Evolutionary conservation across 306 rosid genomes (phyloP).

Genomic region (Trifolium pratense): DNA sequence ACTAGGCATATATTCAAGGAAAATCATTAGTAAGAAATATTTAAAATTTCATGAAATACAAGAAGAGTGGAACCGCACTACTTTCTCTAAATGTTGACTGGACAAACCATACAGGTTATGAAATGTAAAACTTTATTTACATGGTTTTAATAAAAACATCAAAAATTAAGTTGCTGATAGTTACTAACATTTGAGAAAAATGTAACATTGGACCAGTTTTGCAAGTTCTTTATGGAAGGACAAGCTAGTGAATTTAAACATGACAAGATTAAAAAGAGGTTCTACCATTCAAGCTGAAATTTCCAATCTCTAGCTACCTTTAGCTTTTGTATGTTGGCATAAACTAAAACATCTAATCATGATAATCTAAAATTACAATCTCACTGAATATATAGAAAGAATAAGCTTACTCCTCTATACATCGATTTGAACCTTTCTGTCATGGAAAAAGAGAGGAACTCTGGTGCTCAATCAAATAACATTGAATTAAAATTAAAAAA

Average conservation of each 20-base stretch:
- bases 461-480: slow-evolving; percentile 49
- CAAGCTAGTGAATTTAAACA: background rate
- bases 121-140: no score
- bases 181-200: background rate
- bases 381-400: slow-evolving; percentile 28
- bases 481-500: slow-evolving; percentile 15
- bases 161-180: background rate
- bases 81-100: no score
- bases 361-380: slow-evolving; percentile 34
- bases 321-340: background rate
- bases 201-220: background rate
- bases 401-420: slow-evolving; percentile 18
- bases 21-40: no score
- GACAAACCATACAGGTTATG: no score
- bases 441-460: slow-evolving; percentile 14
- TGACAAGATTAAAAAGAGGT: background rate
- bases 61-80: no score
- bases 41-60: no score
- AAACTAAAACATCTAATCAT: slow-evolving; percentile 28
- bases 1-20: no score
- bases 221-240: background rate
- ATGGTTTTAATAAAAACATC: background rate
- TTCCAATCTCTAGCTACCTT: slow-evolving; percentile 11
- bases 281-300: background rate
- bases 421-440: slow-evolving; percentile 16